Evolutionary conservation across 2,329 filamentous ascomycete species (phyloP).

Genomic region (Trichoderma polysporum): DNA sequence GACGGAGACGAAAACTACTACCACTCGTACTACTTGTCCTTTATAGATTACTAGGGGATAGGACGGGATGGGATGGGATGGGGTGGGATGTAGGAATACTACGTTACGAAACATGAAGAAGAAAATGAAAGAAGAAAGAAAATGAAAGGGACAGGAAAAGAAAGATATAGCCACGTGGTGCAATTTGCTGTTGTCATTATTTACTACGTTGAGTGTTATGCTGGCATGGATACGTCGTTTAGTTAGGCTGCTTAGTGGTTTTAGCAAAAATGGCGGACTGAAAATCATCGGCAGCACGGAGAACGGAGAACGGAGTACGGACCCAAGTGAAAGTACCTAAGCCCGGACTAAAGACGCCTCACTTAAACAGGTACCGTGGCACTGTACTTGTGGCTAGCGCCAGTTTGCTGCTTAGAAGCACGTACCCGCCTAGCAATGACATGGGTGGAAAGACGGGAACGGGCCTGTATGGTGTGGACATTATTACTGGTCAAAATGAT

Average conservation of each 20-base stretch:
- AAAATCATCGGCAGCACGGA: not conserved
- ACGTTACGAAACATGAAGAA: not conserved
- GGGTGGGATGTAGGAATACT: not conserved
- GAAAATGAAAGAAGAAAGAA: not conserved
- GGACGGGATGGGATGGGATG: not conserved
- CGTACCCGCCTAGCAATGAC: not conserved
- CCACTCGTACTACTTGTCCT: too few species aligned
- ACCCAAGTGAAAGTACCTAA: not conserved
- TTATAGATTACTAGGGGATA: not conserved
- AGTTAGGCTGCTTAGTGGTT: not conserved
- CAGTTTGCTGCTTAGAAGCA: not conserved
- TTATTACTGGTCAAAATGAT: constrained; percentile 3
- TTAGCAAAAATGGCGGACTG: not conserved
- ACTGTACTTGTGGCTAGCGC: constrained; percentile 8
- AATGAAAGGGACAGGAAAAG: not conserved
- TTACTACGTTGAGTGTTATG: not conserved
- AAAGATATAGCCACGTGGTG: not conserved
- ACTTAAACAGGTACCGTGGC: not conserved
- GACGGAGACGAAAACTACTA: not conserved
- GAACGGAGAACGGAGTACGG: too few species aligned
- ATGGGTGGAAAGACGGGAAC: not conserved
- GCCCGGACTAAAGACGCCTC: not conserved
- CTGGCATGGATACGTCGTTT: constrained; percentile 1
- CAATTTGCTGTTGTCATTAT: not conserved
- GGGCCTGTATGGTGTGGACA: not conserved